Evolutionary conservation across 2,329 filamentous ascomycete genomes (phyloP), one percentile per base, ranked within the genome.

Genomic region (Escovopsis sp.): DNA sequence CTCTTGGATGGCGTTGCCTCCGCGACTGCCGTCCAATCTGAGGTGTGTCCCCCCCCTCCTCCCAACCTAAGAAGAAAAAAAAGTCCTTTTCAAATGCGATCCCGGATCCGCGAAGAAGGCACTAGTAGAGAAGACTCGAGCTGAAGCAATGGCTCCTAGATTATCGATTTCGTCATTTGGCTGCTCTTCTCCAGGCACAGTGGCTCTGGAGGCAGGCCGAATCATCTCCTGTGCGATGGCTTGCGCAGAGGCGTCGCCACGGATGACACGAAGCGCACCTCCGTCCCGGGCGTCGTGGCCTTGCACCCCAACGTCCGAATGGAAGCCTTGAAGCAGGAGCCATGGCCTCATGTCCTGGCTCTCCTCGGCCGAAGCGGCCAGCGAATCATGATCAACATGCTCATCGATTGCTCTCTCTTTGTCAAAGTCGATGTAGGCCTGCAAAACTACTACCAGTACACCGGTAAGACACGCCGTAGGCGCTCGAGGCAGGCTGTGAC

Each of bases 191-290:
- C 73, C 11, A 70, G 73, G 50, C 61, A 66, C 12, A 63, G 68
- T 30, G 56, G 26, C 62, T 60, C 45, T 59, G 66, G 49, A 9
- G 33, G 48, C 40, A 74, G 72, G 53, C 80, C 82, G 2, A 72
- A 75, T 40, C 85, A 95, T 61, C 54, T 94, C 5, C 72, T 98
- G 4, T 88, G 85, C 51, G 81, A 94, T 66, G 89, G 89, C 23
- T 94, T 80, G 52, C 76, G 81, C 52, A 44, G 28, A 47, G 75
- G 70, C 50, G 57, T 62, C 26, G 50, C 51, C 32, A 55, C 51
- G 30, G 61, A 58, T 26, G 53, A 48, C 6, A 49, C 57, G 11
- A 45, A 44, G 2, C 47, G 47, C 8, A 67, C 66, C 32, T 58
- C 51, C 7, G 79, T 91, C 36, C 80, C 78, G 0, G 85, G 82